A percentile compares a stretch with the other conserved stretches of the same genome.
Evolutionary conservation across 1,284 basidiomycete genomes (phyloP).

Genomic region (Ceratobasidium sp.): DNA sequence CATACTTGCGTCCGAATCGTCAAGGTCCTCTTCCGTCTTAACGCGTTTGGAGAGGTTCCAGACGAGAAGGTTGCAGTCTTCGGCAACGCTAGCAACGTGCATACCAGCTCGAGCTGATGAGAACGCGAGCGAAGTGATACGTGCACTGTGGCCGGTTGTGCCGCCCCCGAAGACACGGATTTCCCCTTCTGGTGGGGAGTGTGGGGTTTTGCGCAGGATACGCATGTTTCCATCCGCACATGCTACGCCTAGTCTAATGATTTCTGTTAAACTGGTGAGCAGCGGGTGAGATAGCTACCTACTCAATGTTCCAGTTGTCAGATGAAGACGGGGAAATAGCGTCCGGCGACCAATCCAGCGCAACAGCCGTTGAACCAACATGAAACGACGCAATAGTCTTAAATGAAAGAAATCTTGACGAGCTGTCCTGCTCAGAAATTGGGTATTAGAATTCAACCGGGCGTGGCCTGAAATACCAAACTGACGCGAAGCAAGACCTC

Average conservation of each 20-base stretch:
- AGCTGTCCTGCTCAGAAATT: conserved; percentile 44
- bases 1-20: conserved; percentile 35
- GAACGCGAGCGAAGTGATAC: conserved; percentile 79
- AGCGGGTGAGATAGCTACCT: conserved; percentile 52
- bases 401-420: conserved; percentile 61
- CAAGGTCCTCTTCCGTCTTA: conserved; percentile 41
- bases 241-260: conserved; percentile 72
- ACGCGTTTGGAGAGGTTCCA: conserved; percentile 78
- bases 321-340: conserved; percentile 73
- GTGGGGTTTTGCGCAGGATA: conserved; percentile 61
- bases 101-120: conserved; percentile 76
- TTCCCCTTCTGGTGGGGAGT: conserved; percentile 50
- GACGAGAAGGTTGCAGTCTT: conserved; percentile 84
- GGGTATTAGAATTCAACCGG: conserved; percentile 47
- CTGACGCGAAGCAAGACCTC: conserved; percentile 75
- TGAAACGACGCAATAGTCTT: conserved; percentile 75
- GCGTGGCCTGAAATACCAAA: conserved; percentile 46
- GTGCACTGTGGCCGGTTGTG: conserved; percentile 67
- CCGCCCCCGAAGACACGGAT: conserved; percentile 80
- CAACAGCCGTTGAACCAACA: conserved; percentile 76
- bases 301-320: conserved; percentile 77
- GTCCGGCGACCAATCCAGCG: conserved; percentile 81
- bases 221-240: conserved; percentile 76
- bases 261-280: neutral
- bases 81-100: conserved; percentile 83